These are phyloP conservation scores for Fagus crenata DNA, from an alignment of 306 rosid genomes.

Conservation along the genomic window DNA sequence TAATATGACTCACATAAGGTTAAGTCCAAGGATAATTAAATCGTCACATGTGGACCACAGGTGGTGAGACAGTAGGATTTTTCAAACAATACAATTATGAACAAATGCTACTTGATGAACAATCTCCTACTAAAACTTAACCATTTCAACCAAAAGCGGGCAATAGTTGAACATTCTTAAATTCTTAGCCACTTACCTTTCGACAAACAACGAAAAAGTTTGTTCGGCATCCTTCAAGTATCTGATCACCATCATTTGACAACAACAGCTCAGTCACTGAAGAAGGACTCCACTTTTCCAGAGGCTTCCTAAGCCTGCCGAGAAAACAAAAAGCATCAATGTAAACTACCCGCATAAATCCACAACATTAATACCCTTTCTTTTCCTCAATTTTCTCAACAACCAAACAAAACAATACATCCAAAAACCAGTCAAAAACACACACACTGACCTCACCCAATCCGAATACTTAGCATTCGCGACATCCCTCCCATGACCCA, in stretches of 20 bases:
- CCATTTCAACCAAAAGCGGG: not conserved
- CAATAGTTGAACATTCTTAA: conserved; percentile 10
- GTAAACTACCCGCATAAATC: conserved; percentile 13
- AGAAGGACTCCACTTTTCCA: conserved; percentile 83
- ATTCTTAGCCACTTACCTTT: conserved; percentile 50
- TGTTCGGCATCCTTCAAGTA: conserved; percentile 85
- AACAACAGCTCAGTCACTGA: conserved; percentile 77
- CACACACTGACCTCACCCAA: conserved; percentile 77
- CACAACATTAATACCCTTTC: conserved; percentile 4
- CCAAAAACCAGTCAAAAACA: not conserved
- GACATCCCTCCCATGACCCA: conserved; percentile 62
- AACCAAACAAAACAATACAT: not conserved
- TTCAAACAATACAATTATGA: not conserved
- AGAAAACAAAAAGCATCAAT: conserved; percentile 5
- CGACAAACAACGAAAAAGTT: conserved; percentile 73
- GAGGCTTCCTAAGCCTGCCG: conserved; percentile 71
- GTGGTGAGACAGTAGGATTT: no score
- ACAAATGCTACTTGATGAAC: not conserved
- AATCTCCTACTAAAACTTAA: not conserved
- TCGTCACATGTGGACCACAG: not conserved
- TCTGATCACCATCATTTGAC: conserved; percentile 69
- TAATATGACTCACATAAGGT: not conserved
- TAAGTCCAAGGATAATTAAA: not conserved
- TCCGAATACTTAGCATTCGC: conserved; percentile 86
- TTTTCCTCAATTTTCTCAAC: not conserved